These are phyloP conservation scores for Floccularia luteovirens DNA, from an alignment of 768 basidiomycete species.

Conservation along the genomic window DNA sequence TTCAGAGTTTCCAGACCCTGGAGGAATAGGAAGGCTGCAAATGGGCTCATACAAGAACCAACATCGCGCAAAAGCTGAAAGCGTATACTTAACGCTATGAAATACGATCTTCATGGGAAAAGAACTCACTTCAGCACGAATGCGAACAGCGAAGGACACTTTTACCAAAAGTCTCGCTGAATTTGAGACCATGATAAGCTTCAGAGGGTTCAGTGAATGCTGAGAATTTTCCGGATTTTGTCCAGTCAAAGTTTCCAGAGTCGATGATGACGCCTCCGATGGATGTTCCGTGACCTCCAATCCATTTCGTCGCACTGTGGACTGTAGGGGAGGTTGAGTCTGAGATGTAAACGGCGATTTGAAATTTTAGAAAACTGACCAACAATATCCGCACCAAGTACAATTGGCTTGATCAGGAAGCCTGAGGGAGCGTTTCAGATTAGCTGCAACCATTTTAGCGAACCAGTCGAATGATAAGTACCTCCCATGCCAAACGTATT, in stretches of 20 bases:
- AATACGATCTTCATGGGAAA: conserved; percentile 4
- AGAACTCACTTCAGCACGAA: conserved; percentile 40
- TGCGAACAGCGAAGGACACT: conserved; percentile 55
- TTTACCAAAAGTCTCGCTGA: conserved; percentile 61
- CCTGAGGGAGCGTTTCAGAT: too few species aligned
- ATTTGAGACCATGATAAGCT: conserved; percentile 68
- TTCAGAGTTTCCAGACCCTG: conserved; percentile 76
- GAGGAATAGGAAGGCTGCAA: conserved; percentile 68
- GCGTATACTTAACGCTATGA: background rate
- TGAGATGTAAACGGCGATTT: background rate
- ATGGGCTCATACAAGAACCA: conserved; percentile 61
- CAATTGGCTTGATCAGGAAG: conserved; percentile 66
- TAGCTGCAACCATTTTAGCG: too few species aligned
- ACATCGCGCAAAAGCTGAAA: conserved; percentile 53
- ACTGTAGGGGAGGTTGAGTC: conserved; percentile 23
- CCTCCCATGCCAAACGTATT: conserved; percentile 75
- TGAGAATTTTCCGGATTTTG: conserved; percentile 60
- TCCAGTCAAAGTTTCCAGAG: conserved; percentile 70
- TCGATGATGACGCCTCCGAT: conserved; percentile 75
- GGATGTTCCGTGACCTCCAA: conserved; percentile 74
- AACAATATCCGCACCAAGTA: conserved; percentile 73
- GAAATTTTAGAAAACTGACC: conserved; percentile 24
- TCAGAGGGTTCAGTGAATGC: conserved; percentile 68
- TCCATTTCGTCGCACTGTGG: conserved; percentile 82
- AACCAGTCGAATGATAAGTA: too few species aligned